A percentile compares a stretch with the other conserved stretches of the same genome.
These are phyloP conservation scores for Marasmius oreades DNA, from an alignment of 1,284 basidiomycete species.

Conservation along the genomic window DNA sequence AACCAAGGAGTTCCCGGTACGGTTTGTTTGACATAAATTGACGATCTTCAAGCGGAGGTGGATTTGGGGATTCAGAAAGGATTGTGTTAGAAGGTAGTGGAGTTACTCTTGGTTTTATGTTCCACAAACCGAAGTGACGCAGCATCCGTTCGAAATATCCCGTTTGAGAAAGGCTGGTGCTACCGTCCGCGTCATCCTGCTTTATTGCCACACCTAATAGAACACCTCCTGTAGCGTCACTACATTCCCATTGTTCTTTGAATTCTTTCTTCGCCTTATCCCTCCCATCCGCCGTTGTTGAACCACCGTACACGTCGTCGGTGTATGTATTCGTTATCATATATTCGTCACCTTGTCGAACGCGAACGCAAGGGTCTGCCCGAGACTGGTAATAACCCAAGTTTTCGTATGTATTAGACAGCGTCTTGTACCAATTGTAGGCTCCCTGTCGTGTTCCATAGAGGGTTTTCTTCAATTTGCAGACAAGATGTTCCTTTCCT, in stretches of 20 bases:
- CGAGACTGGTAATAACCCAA: slow-evolving; percentile 20
- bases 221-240: too few species aligned
- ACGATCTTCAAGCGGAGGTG: not conserved
- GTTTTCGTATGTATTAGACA: slow-evolving; percentile 19
- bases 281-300: too few species aligned
- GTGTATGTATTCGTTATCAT: slow-evolving; percentile 17
- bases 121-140: slow-evolving; percentile 10
- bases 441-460: slow-evolving; percentile 39
- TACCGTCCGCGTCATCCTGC: slow-evolving; percentile 7
- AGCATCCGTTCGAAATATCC: slow-evolving; percentile 20
- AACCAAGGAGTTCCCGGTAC: not conserved
- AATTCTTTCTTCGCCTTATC: too few species aligned
- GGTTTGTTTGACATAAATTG: not conserved
- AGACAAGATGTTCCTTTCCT: slow-evolving; percentile 13
- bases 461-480: slow-evolving; percentile 20
- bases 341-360: slow-evolving; percentile 8
- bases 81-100: slow-evolving; percentile 24
- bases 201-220: too few species aligned
- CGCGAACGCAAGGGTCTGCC: slow-evolving; percentile 23
- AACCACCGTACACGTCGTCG: too few species aligned
- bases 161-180: slow-evolving; percentile 16
- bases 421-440: slow-evolving; percentile 28
- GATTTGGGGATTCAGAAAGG: not conserved
- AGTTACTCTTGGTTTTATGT: slow-evolving; percentile 12
- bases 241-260: too few species aligned